These are phyloP conservation scores for Hypoxylon sp. DNA, from an alignment of 2,329 filamentous ascomycete genomes.

Conservation along the genomic window DNA sequence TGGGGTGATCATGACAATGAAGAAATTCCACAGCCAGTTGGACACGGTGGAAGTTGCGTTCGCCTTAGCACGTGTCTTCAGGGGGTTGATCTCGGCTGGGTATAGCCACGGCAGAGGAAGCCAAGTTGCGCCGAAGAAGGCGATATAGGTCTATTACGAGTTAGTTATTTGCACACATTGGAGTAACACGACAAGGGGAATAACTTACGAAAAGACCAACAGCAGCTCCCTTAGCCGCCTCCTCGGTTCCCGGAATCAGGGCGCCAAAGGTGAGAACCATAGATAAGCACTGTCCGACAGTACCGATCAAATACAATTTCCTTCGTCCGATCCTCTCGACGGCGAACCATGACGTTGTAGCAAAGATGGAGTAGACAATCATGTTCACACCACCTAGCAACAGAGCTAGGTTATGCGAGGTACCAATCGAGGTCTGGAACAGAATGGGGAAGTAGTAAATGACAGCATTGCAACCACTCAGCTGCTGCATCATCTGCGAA, in stretches of 20 bases:
- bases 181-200: neutral
- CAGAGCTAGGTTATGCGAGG: constrained; percentile 62
- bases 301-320: constrained; percentile 63
- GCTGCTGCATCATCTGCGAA: constrained; percentile 74
- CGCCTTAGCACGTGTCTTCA: constrained; percentile 63
- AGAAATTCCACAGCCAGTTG: constrained; percentile 67
- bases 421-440: constrained; percentile 63
- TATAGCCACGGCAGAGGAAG: constrained; percentile 74
- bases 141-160: constrained; percentile 69
- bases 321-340: constrained; percentile 63
- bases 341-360: constrained; percentile 60
- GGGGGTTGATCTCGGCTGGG: constrained; percentile 68
- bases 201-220: constrained; percentile 71
- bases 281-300: constrained; percentile 66
- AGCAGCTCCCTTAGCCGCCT: constrained; percentile 76
- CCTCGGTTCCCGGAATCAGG: constrained; percentile 74
- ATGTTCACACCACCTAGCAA: constrained; percentile 60
- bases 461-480: constrained; percentile 71
- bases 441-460: constrained; percentile 74
- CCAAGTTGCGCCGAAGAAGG: constrained; percentile 77
- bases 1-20: constrained; percentile 74
- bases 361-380: constrained; percentile 55
- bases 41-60: constrained; percentile 67
- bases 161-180: constrained; percentile 12
- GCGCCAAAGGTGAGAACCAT: constrained; percentile 74